Evolutionary conservation across 768 basidiomycete species (phyloP).

Genomic region (Tulasnella sp.): DNA sequence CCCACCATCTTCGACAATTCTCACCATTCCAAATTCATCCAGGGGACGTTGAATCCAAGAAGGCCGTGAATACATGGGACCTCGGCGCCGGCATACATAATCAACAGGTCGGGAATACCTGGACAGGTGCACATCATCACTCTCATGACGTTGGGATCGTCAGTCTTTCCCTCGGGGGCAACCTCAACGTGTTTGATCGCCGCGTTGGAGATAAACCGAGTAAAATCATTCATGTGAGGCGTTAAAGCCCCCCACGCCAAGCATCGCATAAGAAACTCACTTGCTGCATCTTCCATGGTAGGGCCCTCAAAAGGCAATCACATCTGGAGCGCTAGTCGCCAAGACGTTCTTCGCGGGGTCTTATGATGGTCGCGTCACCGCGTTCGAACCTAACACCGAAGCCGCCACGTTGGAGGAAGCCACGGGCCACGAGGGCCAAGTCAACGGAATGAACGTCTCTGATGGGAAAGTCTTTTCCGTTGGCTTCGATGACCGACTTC

Average conservation of each 20-base stretch:
- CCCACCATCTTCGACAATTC: not conserved
- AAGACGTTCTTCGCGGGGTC: constrained; percentile 69
- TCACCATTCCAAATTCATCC: not conserved
- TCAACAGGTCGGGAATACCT: constrained; percentile 86
- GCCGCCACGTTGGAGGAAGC: not conserved
- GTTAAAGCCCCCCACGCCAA: not conserved
- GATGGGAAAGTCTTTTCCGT: constrained; percentile 49
- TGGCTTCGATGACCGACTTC: constrained; percentile 71
- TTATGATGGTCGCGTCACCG: constrained; percentile 59
- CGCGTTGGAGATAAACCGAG: constrained; percentile 50
- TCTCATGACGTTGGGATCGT: constrained; percentile 46
- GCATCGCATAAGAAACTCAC: not conserved
- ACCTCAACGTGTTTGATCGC: constrained; percentile 72
- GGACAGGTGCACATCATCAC: constrained; percentile 40
- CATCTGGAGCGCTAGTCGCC: constrained; percentile 37
- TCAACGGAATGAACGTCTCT: constrained; percentile 45
- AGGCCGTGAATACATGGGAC: constrained; percentile 55
- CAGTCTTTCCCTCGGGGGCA: constrained; percentile 73
- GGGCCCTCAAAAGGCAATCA: constrained; percentile 77
- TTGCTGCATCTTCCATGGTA: constrained; percentile 25
- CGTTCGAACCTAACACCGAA: constrained; percentile 40
- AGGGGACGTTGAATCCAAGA: constrained; percentile 76
- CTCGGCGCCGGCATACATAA: constrained; percentile 61
- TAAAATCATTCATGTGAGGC: constrained; percentile 47
- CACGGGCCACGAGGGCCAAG: constrained; percentile 52